phyloP scores from a whole-genome alignment of 208 protist genomes.

The Vickermania spadyakhi region DNA sequence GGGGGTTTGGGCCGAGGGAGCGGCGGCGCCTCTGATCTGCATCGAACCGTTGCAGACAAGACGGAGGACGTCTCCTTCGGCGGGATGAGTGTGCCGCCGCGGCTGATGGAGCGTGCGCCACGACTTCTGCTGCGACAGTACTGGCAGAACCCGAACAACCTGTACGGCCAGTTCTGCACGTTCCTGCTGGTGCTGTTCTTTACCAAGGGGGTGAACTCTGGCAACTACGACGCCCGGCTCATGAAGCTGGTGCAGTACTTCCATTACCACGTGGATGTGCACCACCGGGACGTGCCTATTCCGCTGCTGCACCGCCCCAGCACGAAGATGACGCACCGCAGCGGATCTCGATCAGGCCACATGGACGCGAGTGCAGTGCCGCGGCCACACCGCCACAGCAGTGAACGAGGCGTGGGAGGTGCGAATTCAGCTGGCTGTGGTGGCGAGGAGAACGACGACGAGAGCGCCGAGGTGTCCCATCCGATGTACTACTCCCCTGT shows the following conservation, averaged over 20 bases:
- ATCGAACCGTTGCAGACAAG: too few species aligned
- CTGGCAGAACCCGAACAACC: conserved; percentile 15
- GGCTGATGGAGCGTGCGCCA: background rate
- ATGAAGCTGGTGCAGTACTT: conserved; percentile 14
- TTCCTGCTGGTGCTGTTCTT: conserved; percentile 30
- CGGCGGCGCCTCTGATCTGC: background rate
- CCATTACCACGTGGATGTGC: background rate
- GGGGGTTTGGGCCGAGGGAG: background rate
- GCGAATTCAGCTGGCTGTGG: too few species aligned
- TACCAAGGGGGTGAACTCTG: conserved; percentile 20
- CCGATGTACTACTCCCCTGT: background rate
- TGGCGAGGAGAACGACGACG: too few species aligned
- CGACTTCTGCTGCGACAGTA: background rate
- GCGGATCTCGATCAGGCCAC: too few species aligned
- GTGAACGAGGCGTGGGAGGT: too few species aligned
- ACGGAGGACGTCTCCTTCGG: background rate
- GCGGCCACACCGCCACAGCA: too few species aligned
- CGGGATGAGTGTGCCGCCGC: background rate
- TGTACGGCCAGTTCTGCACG: conserved; percentile 31
- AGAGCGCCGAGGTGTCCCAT: too few species aligned
- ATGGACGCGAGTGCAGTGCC: too few species aligned
- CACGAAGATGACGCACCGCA: too few species aligned
- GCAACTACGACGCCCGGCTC: conserved; percentile 37
- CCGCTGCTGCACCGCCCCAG: background rate
- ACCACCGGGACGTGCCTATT: background rate